Evolutionary conservation across 1,284 basidiomycete genomes (phyloP).

Genomic region (Volvariella volvacea): DNA sequence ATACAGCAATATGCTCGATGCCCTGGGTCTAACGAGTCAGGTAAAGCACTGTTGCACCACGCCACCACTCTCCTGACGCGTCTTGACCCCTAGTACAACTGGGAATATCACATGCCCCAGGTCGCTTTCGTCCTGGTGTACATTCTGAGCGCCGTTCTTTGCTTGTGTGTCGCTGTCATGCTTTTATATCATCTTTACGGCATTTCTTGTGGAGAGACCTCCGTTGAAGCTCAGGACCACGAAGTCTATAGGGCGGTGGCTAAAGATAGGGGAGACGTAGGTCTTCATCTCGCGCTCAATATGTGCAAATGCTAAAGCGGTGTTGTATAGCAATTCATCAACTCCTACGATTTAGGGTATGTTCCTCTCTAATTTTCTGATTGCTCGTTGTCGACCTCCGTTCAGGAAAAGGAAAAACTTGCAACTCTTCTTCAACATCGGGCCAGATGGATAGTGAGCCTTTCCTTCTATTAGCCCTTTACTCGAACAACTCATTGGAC

Average conservation of each 20-base stretch:
- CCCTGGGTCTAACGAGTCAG: constrained; percentile 50
- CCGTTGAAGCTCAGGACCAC: constrained; percentile 89
- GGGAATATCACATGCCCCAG: constrained; percentile 64
- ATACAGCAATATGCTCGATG: constrained; percentile 47
- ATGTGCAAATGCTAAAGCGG: constrained; percentile 2
- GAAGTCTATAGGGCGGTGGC: constrained; percentile 72
- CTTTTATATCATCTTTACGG: constrained; percentile 76
- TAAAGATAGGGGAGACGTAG: constrained; percentile 61
- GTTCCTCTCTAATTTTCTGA: constrained; percentile 14
- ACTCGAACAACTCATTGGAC: background rate
- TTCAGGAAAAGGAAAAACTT: constrained; percentile 62
- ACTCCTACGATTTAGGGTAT: constrained; percentile 88
- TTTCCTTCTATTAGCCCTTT: background rate
- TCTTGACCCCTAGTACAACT: constrained; percentile 31
- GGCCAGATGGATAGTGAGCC: constrained; percentile 73
- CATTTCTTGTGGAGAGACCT: constrained; percentile 77
- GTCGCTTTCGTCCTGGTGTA: constrained; percentile 70
- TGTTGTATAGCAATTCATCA: constrained; percentile 62
- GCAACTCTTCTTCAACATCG: constrained; percentile 85
- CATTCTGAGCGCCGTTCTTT: constrained; percentile 71
- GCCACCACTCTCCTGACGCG: no score
- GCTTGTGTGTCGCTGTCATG: constrained; percentile 79
- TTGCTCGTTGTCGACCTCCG: background rate
- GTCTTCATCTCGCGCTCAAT: constrained; percentile 14
- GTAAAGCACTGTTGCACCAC: no score